A percentile compares a stretch with the other conserved stretches of the same genome.
Evolutionary conservation across 2,329 filamentous ascomycete genomes (phyloP).

Genomic region (Cephalotrichum gorgonifer): DNA sequence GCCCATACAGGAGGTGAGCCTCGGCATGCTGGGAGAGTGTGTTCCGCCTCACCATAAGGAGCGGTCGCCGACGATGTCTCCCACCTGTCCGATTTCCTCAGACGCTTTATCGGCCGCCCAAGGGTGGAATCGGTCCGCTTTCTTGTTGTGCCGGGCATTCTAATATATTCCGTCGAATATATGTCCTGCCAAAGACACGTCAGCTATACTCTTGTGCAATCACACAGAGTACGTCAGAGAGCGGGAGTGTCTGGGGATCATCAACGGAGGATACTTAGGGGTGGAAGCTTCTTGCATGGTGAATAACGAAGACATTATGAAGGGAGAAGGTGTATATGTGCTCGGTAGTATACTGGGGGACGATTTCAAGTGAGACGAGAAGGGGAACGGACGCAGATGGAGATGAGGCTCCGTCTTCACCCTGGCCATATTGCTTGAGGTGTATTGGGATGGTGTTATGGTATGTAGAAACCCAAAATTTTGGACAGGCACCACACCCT

Average conservation of each 20-base stretch:
- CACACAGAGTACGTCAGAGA: not conserved
- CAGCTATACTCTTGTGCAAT: not conserved
- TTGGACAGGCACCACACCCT: too few relatives aligned
- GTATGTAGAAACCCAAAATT: too few relatives aligned
- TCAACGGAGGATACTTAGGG: not conserved
- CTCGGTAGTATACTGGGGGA: not conserved
- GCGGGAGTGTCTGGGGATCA: not conserved
- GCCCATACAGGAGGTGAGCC: constrained; percentile 37
- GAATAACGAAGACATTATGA: not conserved
- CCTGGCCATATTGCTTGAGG: too few relatives aligned
- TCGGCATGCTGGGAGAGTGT: not conserved
- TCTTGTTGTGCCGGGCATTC: not conserved
- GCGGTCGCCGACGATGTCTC: not conserved
- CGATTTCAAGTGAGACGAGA: not conserved
- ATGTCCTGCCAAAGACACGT: not conserved
- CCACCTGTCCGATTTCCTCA: not conserved
- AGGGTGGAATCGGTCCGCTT: not conserved
- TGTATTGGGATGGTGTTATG: too few relatives aligned
- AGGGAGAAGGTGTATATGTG: not conserved
- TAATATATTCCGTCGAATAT: not conserved
- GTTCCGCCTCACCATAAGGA: not conserved
- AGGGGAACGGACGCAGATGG: too few relatives aligned
- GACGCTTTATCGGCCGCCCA: not conserved
- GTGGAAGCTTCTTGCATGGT: not conserved
- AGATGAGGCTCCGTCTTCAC: too few relatives aligned